Base-by-base conservation (phyloP, 1,284 basidiomycete species). In the Cutaneotrichosporon sp. region DNA sequence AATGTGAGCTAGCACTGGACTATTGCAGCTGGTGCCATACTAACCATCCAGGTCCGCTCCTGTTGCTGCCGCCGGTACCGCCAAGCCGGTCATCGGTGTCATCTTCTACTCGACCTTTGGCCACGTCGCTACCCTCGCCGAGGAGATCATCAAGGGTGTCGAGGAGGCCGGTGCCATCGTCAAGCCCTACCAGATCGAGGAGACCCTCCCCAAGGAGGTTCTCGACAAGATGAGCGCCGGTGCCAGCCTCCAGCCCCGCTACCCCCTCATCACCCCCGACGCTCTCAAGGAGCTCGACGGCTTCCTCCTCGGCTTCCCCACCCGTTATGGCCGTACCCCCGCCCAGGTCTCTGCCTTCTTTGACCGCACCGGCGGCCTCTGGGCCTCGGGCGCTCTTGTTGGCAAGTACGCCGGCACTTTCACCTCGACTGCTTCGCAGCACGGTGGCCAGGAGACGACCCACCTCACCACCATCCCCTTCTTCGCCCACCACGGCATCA, bases 101-200 rank as follows among this genome's bases (percentile, higher is more conserved):
- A 75, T 88, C 65, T 85, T 88, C 79, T 91, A 91, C 79, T 78
- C 84, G 53, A 80, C 87, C 75, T 90, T 87, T 70, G 87, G 87
- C 62, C 89, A 91, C 75, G 81, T 90, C 70, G 79, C 79, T 62
- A 62, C 73, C 84, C 85, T 96, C 72, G 88, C 90, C 49, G 86
- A 92, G 75, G 74, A 82, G 51, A 81, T 87, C 63, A 87, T 87
- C 77, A 77, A 72, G 33, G 90, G 90, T 58, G 76, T 88, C 63
- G 81, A 83, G 69, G 68, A 74, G 9, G 81, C 85, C 23, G 91
- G 90, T 40, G 91, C 88, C 36, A 75, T 72, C 10, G 84, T 80
- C 26, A 83, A 81, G 46, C 85, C 89, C 63, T 88, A 81, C 77
- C 85, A 88, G 83, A 70, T 73, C 64, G 77, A 84, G 51, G 92